Evolutionary conservation across 2,329 filamentous ascomycete species (phyloP), one percentile per base, ranked within the genome.

Genomic region (Monilinia fructigena): DNA sequence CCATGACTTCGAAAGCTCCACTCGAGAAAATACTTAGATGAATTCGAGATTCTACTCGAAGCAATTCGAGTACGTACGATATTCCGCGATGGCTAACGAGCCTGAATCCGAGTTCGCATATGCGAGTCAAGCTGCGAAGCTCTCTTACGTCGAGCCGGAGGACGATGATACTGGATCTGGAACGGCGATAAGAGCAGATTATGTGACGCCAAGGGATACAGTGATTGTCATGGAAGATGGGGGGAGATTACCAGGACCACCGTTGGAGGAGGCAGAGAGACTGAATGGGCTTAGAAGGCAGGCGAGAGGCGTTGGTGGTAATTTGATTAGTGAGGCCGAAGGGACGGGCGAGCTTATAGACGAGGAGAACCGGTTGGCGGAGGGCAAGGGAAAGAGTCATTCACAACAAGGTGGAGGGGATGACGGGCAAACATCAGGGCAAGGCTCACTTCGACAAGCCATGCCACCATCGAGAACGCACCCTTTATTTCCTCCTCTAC

Each of bases 401-500:
- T 63, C 31, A 63, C 70, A n/a, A 68, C 69, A 55, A 68, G 71
- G 16, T 23, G 20, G 20, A 63, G 71, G 42, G 52, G 72, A 56
- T 64, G 67, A 38, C n/a, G 71, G 79, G 66, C 75, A 82, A 68
- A 80, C 80, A 65, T 79, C 82, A 4, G 79, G 81, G 45, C 82
- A 81, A 31, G 80, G 77, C 16, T 81, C 81, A 20, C 71, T 86
- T 23, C 77, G 78, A 54, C 78, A 75, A 67, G 75, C 82, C 18
- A 83, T 82, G 78, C 88, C 89, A 0, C 86, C 87, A 1, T 87
- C 87, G 10, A 84, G 86, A 70, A 93, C 91, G 2, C 89, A 93
- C 71, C 90, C 91, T 3, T 80, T 96, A 6, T 97, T 97, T 71
- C 93, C 93, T 7, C 91, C 92, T 2, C 78, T 97, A 11, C 93